Percentiles rank a stretch among this genome's conserved stretches.
Conservation (phyloP, 2,329 filamentous ascomycete genomes). For the Pyricularia sp. region DNA sequence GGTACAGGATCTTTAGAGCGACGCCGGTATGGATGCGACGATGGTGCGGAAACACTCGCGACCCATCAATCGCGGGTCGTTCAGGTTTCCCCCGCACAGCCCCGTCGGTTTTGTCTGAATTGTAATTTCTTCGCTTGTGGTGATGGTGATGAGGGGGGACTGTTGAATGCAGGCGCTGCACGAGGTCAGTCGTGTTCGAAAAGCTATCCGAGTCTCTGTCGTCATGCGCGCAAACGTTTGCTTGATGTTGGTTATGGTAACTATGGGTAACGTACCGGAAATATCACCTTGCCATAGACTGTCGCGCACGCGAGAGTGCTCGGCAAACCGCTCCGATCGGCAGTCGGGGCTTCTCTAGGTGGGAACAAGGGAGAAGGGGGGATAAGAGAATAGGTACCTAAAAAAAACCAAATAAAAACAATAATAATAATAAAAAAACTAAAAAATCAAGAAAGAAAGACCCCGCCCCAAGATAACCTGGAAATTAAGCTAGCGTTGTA, state of each 20-base stretch:
- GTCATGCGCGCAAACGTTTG: not conserved
- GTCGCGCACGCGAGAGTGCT: not conserved
- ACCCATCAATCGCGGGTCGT: slow-evolving; percentile 1
- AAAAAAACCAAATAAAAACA: not conserved
- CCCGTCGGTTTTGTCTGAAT: not conserved
- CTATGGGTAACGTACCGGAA: not conserved
- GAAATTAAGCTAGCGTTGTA: not conserved
- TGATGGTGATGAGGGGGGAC: not conserved
- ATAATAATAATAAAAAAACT: not conserved
- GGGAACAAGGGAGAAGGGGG: not conserved
- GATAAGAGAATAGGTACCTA: not conserved
- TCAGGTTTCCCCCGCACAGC: slow-evolving; percentile 4
- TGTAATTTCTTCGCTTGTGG: not conserved
- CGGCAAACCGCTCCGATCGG: not conserved
- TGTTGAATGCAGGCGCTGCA: not conserved
- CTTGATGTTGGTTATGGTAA: not conserved
- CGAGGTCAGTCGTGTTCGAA: not conserved
- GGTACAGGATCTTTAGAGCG: not conserved
- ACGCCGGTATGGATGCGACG: not conserved
- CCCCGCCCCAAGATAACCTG: not conserved
- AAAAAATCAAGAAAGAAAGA: not conserved
- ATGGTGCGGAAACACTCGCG: not conserved
- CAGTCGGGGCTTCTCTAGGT: not conserved
- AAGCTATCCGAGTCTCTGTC: not conserved
- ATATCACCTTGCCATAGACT: not conserved